A percentile compares a stretch with the other conserved stretches of the same genome.
Conservation (phyloP, 768 basidiomycete genomes). For the Suillus clintonianus region DNA sequence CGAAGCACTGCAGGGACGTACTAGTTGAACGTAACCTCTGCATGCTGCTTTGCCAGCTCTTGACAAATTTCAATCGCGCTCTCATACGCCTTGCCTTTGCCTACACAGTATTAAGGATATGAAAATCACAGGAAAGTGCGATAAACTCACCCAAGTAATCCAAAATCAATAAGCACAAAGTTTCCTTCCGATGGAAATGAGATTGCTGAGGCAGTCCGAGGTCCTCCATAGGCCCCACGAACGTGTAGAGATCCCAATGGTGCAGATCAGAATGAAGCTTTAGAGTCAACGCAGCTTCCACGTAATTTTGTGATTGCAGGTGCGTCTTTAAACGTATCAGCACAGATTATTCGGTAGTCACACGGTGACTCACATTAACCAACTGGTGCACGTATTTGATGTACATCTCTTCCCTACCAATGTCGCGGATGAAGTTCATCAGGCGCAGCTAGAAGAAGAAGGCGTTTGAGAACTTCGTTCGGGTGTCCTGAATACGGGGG, state of each 20-base stretch:
- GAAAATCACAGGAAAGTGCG: neutral
- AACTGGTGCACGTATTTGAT: constrained; percentile 96
- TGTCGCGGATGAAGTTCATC: constrained; percentile 92
- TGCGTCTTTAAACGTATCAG: constrained; percentile 62
- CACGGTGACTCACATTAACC: constrained; percentile 64
- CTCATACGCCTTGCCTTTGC: constrained; percentile 98
- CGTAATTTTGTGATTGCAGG: constrained; percentile 84
- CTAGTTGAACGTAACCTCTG: constrained; percentile 90
- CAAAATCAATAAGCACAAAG: constrained; percentile 86
- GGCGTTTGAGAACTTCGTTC: constrained; percentile 10
- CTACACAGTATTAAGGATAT: constrained; percentile 38
- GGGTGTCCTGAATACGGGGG: neutral
- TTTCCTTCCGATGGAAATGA: constrained; percentile 93
- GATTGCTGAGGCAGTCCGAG: constrained; percentile 90
- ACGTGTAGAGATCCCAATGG: constrained; percentile 82
- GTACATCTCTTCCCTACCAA: constrained; percentile 91
- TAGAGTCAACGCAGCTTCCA: constrained; percentile 90
- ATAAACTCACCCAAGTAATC: constrained; percentile 77
- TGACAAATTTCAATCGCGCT: constrained; percentile 91
- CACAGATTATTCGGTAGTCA: neutral
- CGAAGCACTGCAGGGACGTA: constrained; percentile 37
- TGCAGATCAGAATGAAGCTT: constrained; percentile 94
- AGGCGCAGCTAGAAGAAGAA: constrained; percentile 60
- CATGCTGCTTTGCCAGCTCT: constrained; percentile 87
- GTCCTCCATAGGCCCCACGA: constrained; percentile 87